Base-by-base conservation (phyloP, 192 early-diverging fungal species). In the Cladochytrium replicatum region DNA sequence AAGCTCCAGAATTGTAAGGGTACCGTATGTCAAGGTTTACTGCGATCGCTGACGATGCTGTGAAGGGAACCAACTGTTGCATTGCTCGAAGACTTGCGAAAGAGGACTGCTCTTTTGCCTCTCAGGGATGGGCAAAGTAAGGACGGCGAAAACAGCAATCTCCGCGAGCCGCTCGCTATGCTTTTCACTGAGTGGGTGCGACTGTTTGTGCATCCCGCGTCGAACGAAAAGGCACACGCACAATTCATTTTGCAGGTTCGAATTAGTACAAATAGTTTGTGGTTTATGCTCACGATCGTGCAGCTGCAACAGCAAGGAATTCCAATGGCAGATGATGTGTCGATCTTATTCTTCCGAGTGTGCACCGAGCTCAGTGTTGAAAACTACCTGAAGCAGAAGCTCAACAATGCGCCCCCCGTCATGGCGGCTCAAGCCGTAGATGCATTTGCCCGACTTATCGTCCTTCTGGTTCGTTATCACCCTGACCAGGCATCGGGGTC, bases 311-410 rank as follows among this genome's bases (percentile, higher is more conserved):
- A 83, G 52, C 79, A 84, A 32, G 80, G 83, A 21, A 80, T 88
- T 2, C 67, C 93, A 27, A 74, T 82, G 50, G 80, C 74, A 22
- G 83, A 89, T 17, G 76, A 82, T 26, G 76, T 83, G 2, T 83
- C 83, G 0, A 84, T 89, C 2, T 61, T 88, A 50, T 99, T 99
- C 63, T 94, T 94, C 71, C 75, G 91, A 5, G 78, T 88, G 5
- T 88, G 86, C 62, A 85, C 86, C 0, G 91, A 95, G 60, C 73
- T 87, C 21, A 80, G 83, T 25, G 72, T 96, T 15, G 81, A 93
- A 17, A 72, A 74, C 45, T 87, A 81, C 26, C 66, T 80, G 46
- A 83, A 85, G 63, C 64, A 65, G 46, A 73, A 72, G n/a, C 28
- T 63, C 15, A 68, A 72, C 8, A 54, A 63, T 4, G 55, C 68